phyloP scores from a whole-genome alignment of 2,329 filamentous ascomycete genomes.

The Hypocrella siamensis region DNA sequence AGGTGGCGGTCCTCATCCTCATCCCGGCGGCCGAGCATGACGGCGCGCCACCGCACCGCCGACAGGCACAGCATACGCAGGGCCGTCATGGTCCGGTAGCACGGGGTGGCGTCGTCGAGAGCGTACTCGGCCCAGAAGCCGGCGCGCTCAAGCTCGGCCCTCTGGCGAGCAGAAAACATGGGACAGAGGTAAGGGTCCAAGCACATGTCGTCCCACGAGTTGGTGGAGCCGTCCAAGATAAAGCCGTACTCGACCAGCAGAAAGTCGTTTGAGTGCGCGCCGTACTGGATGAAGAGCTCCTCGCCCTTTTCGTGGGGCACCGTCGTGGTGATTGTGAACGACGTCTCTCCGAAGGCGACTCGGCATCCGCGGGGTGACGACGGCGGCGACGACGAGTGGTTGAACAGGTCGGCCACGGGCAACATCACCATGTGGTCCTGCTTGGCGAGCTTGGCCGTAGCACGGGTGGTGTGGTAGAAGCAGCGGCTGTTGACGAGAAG shows the following conservation, averaged over 20 bases:
- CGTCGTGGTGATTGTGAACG: conserved; percentile 39
- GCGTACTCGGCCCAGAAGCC: conserved; percentile 36
- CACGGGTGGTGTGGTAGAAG: conserved; percentile 39
- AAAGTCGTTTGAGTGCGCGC: conserved; percentile 53
- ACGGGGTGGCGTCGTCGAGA: conserved; percentile 32
- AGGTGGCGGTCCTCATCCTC: conserved; percentile 27
- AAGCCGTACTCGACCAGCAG: conserved; percentile 52
- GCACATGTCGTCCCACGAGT: conserved; percentile 34
- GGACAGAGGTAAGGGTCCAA: conserved; percentile 31
- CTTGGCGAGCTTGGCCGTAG: conserved; percentile 23
- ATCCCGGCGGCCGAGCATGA: conserved; percentile 28
- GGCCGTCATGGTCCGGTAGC: conserved; percentile 40
- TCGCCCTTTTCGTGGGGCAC: conserved; percentile 36
- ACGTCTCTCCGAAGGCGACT: conserved; percentile 31
- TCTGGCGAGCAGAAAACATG: conserved; percentile 18
- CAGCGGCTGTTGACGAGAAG: conserved; percentile 46
- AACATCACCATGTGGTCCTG: conserved; percentile 53
- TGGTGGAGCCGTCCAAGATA: conserved; percentile 23
- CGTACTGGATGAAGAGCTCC: conserved; percentile 55
- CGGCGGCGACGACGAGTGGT: too few relatives aligned
- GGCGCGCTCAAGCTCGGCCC: conserved; percentile 22
- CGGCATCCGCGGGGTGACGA: conserved; percentile 33
- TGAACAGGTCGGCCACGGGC: conserved; percentile 62
- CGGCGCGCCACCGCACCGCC: conserved; percentile 22
- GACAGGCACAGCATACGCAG: conserved; percentile 22